Base-by-base conservation (phyloP, 1,139 yeast genomes). In the Saccharomyces pastorianus region DNA sequence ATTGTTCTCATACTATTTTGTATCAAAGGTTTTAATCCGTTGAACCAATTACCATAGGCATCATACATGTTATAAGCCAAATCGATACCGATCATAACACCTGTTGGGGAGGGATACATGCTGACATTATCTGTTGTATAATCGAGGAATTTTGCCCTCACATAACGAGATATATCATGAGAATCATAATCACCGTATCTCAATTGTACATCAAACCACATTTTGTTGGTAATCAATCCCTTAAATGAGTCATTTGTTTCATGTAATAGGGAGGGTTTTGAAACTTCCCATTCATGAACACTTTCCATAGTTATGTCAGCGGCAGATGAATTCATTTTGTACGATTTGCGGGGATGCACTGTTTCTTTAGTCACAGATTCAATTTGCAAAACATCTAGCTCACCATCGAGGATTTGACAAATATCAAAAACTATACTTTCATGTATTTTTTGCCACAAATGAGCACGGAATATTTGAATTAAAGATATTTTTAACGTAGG, bases 361-460 rank as follows among this genome's bases (percentile, higher is more conserved):
- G 96, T 85, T 64, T 89, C 93, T 68, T 93, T 93, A 55, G 86
- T 90, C 9, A 95, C 97, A 52, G 81, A 77, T 60, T 89, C 97
- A 58, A 93, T 84, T 60, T 85, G 93, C 46, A 95, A 72, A 4
- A 85, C 84, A 64, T 88, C 95, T 68, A 89, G 75, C 66, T 93
- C 96, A 54, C 85, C 84, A 67, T 95, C 99, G 38, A 95, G 74
- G 14, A 91, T 95, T 67, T 91, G 97, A 65, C 96, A 90, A 44
- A 93, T 66, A 75, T 93, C 99, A 68, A 89, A 89, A 2, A 95
- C 96, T 50, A 95, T 79, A 70, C 95, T 85, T 71, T 95, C 99
- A 68, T 95, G 99, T 54, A 95, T 95, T 71, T 95, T 95, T 68
- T 95, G 99, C 99, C 99, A 95, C 66, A 95, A 80, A 75, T 95